Percentiles rank a stretch among this genome's conserved stretches.
These are phyloP conservation scores for Drechslerella dactyloides DNA, from an alignment of 2,329 filamentous ascomycete species.

Conservation along the genomic window DNA sequence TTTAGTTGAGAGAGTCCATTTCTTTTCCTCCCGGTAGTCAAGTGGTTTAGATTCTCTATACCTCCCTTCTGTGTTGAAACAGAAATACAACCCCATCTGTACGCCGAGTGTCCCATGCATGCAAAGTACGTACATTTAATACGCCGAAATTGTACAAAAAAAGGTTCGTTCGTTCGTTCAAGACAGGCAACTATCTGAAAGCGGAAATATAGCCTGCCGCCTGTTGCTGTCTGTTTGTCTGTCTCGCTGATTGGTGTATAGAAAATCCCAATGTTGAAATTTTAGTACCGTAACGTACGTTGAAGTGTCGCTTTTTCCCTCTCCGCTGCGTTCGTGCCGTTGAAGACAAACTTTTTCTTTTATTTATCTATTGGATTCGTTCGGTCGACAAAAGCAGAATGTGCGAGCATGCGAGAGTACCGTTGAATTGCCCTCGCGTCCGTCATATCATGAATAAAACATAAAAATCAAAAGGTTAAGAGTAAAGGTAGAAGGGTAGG, in stretches of 20 bases:
- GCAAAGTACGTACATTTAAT: no score
- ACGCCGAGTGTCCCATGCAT: conserved; percentile 27
- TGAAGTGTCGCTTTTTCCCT: conserved; percentile 48
- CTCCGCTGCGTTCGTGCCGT: conserved; percentile 49
- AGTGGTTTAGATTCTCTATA: conserved; percentile 52
- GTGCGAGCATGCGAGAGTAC: conserved; percentile 13
- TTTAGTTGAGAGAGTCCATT: conserved; percentile 48
- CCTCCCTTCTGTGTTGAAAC: conserved; percentile 50
- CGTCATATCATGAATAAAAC: conserved; percentile 45
- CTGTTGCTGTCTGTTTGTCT: conserved; percentile 1
- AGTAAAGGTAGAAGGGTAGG: conserved; percentile 6
- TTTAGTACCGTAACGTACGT: conserved; percentile 17
- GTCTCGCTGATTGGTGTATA: conserved; percentile 24
- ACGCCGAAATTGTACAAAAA: conserved; percentile 48
- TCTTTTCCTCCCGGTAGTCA: conserved; percentile 6
- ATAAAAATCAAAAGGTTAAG: conserved; percentile 49
- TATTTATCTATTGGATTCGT: conserved; percentile 6
- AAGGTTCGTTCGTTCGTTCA: background rate
- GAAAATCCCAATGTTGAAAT: conserved; percentile 51
- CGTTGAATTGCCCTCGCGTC: conserved; percentile 56
- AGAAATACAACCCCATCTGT: conserved; percentile 26
- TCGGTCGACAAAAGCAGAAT: conserved; percentile 52
- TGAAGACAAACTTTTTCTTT: conserved; percentile 49
- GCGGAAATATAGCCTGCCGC: no score
- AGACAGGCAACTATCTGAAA: background rate